Percentiles rank a stretch among this genome's conserved stretches.
Conservation (phyloP, 768 basidiomycete genomes). For the Tricholoma sp. region DNA sequence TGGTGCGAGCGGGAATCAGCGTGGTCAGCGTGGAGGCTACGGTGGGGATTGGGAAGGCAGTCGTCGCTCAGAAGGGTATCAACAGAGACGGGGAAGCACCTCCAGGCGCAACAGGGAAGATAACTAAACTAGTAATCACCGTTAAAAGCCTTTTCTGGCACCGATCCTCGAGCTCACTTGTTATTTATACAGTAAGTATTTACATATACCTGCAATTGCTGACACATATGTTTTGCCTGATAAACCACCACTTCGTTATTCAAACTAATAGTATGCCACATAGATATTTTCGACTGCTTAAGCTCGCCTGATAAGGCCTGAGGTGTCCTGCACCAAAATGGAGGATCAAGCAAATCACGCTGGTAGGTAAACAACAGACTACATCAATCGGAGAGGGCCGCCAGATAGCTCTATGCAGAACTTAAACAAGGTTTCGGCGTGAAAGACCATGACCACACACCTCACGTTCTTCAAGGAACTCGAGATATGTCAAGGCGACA, state of each 20-base stretch:
- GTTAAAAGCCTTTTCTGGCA: neutral
- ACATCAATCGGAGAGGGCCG: slow-evolving; percentile 30
- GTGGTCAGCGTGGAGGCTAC: slow-evolving; percentile 3
- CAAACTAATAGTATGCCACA: neutral
- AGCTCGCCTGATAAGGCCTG: too few relatives aligned
- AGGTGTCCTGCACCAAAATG: too few relatives aligned
- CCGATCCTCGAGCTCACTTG: too few relatives aligned
- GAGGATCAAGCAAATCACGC: neutral
- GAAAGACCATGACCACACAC: slow-evolving; percentile 33
- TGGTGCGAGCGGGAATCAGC: neutral
- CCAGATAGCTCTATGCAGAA: slow-evolving; percentile 48
- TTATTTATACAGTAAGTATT: too few relatives aligned
- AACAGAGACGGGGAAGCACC: neutral
- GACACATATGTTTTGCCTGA: neutral
- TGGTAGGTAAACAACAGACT: too few relatives aligned
- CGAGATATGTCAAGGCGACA: slow-evolving; percentile 67
- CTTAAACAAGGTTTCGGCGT: neutral
- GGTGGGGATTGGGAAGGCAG: slow-evolving; percentile 3
- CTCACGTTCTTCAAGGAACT: slow-evolving; percentile 75
- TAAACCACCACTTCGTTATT: neutral
- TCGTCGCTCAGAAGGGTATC: slow-evolving; percentile 1
- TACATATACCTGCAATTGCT: too few relatives aligned
- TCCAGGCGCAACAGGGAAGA: neutral
- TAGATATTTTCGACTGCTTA: neutral
- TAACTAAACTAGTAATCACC: neutral